phyloP scores from a whole-genome alignment of 2,329 filamentous ascomycete species.

The Cryphonectria parasitica region DNA sequence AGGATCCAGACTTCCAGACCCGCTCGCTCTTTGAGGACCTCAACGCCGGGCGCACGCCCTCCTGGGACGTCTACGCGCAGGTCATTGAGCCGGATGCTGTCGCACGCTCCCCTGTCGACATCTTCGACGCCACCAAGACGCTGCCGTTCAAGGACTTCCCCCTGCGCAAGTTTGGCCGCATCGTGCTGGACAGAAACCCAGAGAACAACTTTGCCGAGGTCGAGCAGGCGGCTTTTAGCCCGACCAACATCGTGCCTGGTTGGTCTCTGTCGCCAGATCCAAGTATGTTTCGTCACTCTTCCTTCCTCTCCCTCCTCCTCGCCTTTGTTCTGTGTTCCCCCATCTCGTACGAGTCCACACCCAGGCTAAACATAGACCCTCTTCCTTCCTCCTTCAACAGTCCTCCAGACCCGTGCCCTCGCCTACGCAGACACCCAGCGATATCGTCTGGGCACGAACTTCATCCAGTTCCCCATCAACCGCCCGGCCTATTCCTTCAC shows the following conservation, averaged over 20 bases:
- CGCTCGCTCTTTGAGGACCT: conserved; percentile 53
- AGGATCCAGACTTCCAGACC: conserved; percentile 53
- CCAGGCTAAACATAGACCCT: conserved; percentile 28
- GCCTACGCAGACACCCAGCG: conserved; percentile 59
- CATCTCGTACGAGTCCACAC: conserved; percentile 5
- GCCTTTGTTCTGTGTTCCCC: not conserved
- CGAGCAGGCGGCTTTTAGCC: conserved; percentile 63
- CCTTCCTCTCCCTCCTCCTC: not conserved
- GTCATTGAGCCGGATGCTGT: conserved; percentile 57
- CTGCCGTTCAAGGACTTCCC: conserved; percentile 57
- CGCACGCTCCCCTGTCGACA: conserved; percentile 49
- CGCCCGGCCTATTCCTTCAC: conserved; percentile 42
- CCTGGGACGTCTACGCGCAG: conserved; percentile 58
- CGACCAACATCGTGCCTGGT: conserved; percentile 59
- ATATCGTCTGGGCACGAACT: conserved; percentile 62
- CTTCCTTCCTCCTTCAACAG: conserved; percentile 31
- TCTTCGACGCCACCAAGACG: conserved; percentile 61
- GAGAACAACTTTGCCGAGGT: conserved; percentile 44
- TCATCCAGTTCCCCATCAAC: conserved; percentile 60
- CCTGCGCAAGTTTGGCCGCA: conserved; percentile 50
- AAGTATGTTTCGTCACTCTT: conserved; percentile 23
- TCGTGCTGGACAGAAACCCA: conserved; percentile 56
- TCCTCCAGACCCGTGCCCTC: conserved; percentile 59
- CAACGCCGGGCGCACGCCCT: conserved; percentile 47
- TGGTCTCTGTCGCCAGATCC: conserved; percentile 57